Evolutionary conservation across 2,329 filamentous ascomycete species (phyloP), one percentile per base, ranked within the genome.

Genomic region (Chalara sp.): DNA sequence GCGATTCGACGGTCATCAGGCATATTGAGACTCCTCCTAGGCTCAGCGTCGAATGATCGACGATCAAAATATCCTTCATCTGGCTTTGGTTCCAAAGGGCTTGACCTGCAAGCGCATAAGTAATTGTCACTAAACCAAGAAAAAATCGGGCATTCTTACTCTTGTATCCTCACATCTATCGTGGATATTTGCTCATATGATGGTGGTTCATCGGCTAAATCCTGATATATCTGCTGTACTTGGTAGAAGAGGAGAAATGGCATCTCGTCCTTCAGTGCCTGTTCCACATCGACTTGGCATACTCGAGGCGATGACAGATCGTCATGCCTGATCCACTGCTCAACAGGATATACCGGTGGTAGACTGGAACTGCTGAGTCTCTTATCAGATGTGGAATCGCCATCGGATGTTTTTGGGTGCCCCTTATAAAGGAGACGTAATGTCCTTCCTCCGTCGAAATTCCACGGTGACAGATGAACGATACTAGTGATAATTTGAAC

Each of bases 191-290:
- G 35, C 2, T 79, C 76, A 58, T 85, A 85, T 1, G 81, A 80
- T 1, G 81, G 81, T 3, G 81, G 81, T 1, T 35, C 70, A 73
- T 43, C 69, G 5, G 44, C 13, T 7, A 48, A 47, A 44, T 40
- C 64, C 50, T 91, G 87, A 32, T 89, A 81, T 62, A 95, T 89
- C 0, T 92, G 91, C 32, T 95, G 80, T 40, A 97, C 88, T 67
- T 96, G 92, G 63, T 96, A 99, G 68, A 97, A 97, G 0, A 99
- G 74, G 6, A 97, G 78, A 65, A 97, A 97, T 0, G 93, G 92
- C 66, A 89, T 95, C 66, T 96, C 91, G n/a, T 86, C 79, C 58
- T 81, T 85, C 46, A 97, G 71, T 0, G 88, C 85, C 58, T 85
- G 71, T 54, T 87, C 84, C 59, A 84, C 80, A 56, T 96, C 86